These are phyloP conservation scores for Mycena vulgaris DNA, from an alignment of 768 basidiomycete species.

Conservation along the genomic window DNA sequence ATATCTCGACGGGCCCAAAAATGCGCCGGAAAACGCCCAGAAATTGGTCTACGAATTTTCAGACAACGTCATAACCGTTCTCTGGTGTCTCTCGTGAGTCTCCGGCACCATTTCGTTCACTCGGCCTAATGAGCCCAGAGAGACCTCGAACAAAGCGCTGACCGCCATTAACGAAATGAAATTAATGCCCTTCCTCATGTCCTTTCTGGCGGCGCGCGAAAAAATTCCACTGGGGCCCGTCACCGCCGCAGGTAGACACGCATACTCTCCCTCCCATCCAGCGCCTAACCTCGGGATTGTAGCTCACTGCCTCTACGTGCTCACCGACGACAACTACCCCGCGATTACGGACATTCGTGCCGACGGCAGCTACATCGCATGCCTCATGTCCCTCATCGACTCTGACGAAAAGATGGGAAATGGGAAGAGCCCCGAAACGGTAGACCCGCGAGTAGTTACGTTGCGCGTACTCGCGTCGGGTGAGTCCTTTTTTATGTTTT, in stretches of 20 bases:
- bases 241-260: constrained; percentile 80
- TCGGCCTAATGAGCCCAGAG: constrained; percentile 61
- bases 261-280: background rate
- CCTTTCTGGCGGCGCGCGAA: constrained; percentile 84
- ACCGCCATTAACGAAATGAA: constrained; percentile 87
- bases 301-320: constrained; percentile 95
- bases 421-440: constrained; percentile 49
- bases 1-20: constrained; percentile 72
- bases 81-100: constrained; percentile 96
- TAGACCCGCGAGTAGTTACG: constrained; percentile 65
- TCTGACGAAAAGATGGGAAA: constrained; percentile 51
- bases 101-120: background rate
- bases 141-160: constrained; percentile 94
- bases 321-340: constrained; percentile 92
- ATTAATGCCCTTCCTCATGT: constrained; percentile 88
- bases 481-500: background rate
- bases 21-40: constrained; percentile 77
- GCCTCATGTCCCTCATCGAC: constrained; percentile 75
- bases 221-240: constrained; percentile 81
- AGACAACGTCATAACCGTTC: constrained; percentile 91
- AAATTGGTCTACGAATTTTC: constrained; percentile 89
- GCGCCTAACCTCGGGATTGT: constrained; percentile 14
- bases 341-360: constrained; percentile 76
- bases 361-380: constrained; percentile 73
- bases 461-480: constrained; percentile 71